Conservation (phyloP, 805 yeast species). For the Cyberlindnera meyerae region DNA sequence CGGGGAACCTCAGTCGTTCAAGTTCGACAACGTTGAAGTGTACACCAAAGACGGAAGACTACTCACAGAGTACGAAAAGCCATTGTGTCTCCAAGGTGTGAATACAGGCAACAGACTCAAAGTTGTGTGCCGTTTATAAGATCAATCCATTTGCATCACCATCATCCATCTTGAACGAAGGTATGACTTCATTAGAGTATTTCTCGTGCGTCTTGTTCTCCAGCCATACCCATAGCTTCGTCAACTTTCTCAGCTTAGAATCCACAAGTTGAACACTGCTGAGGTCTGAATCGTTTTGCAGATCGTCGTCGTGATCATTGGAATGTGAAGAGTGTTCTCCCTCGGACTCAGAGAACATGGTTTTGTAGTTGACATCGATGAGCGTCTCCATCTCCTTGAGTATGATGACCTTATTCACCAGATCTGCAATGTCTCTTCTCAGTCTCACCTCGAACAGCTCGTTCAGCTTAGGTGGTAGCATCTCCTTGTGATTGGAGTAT, state of each 20-base stretch:
- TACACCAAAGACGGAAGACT: conserved; percentile 29
- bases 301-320: conserved; percentile 2
- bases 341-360: neutral
- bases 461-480: conserved; percentile 50
- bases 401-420: conserved; percentile 65
- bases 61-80: conserved; percentile 37
- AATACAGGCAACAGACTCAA: conserved; percentile 46
- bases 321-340: neutral
- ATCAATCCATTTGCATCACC: no score
- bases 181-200: conserved; percentile 1
- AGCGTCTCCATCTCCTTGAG: conserved; percentile 15
- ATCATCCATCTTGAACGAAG: conserved; percentile 25
- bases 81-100: conserved; percentile 46
- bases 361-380: conserved; percentile 11
- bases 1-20: conserved; percentile 10
- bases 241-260: conserved; percentile 44
- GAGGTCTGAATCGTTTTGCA: conserved; percentile 7
- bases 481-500: conserved; percentile 32
- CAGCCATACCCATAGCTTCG: conserved; percentile 61
- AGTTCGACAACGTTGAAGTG: conserved; percentile 32
- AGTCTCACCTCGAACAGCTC: conserved; percentile 54
- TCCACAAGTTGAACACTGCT: conserved; percentile 11
- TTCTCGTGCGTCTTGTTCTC: conserved; percentile 37
- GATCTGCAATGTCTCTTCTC: conserved; percentile 59
- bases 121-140: conserved; percentile 23